Evolutionary conservation across 2,329 filamentous ascomycete species (phyloP).

Genomic region (Graphium sp.): DNA sequence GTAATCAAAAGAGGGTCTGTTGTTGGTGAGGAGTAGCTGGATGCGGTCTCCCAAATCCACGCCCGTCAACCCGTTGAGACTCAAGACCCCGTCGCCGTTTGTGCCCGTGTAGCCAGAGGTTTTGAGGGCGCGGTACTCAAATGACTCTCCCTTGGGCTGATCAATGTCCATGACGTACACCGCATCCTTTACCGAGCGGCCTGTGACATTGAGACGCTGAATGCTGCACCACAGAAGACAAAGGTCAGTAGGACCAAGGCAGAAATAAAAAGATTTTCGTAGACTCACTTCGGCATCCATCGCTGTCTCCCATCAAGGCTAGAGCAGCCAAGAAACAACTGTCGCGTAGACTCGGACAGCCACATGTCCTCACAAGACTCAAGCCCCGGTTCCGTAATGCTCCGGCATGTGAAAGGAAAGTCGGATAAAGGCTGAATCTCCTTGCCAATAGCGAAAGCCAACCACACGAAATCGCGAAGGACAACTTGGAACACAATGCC

Average conservation of each 20-base stretch:
- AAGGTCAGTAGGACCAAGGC: slow-evolving; percentile 2
- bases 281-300: slow-evolving; percentile 12
- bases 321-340: slow-evolving; percentile 14
- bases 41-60: slow-evolving; percentile 9
- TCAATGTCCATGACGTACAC: slow-evolving; percentile 16
- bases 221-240: not conserved
- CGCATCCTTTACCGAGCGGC: slow-evolving; percentile 13
- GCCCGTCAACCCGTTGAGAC: slow-evolving; percentile 13
- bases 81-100: slow-evolving; percentile 12
- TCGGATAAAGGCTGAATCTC: slow-evolving; percentile 10
- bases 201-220: slow-evolving; percentile 10
- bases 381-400: slow-evolving; percentile 10
- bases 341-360: slow-evolving; percentile 12
- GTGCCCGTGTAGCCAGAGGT: slow-evolving; percentile 13
- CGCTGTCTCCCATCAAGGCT: slow-evolving; percentile 7
- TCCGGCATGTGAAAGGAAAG: slow-evolving; percentile 13
- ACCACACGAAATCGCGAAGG: slow-evolving; percentile 7
- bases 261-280: not conserved
- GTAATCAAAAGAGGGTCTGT: slow-evolving; percentile 10
- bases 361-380: slow-evolving; percentile 15
- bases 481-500: slow-evolving; percentile 8
- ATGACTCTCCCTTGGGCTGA: slow-evolving; percentile 7
- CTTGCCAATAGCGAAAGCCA: slow-evolving; percentile 10
- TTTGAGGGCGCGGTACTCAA: slow-evolving; percentile 9
- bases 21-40: slow-evolving; percentile 11